These are phyloP conservation scores for Penicillium sp. DNA, from an alignment of 2,329 filamentous ascomycete species.

Conservation along the genomic window DNA sequence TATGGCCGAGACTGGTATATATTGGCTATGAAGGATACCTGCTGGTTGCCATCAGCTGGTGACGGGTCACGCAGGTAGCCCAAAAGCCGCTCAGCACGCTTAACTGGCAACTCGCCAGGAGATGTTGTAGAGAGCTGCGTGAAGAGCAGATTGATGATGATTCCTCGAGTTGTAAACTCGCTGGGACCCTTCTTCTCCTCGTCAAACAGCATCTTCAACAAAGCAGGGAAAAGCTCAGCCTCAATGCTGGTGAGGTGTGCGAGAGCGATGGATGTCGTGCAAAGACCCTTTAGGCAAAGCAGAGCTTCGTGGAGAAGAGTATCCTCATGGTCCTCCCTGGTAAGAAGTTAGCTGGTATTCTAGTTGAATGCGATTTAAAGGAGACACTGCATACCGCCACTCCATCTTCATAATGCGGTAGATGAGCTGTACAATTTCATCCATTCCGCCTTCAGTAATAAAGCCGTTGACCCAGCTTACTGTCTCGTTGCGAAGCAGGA, in stretches of 20 bases:
- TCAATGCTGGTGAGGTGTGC: slow-evolving; percentile 80
- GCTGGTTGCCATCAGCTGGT: slow-evolving; percentile 71
- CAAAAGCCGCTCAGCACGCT: slow-evolving; percentile 71
- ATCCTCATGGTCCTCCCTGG: slow-evolving; percentile 92
- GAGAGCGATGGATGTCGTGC: slow-evolving; percentile 84
- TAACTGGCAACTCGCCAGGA: slow-evolving; percentile 59
- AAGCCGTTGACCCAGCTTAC: slow-evolving; percentile 95
- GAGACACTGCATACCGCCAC: slow-evolving; percentile 69
- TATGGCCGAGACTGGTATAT: slow-evolving; percentile 89
- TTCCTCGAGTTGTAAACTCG: slow-evolving; percentile 89
- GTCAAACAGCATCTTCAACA: slow-evolving; percentile 88
- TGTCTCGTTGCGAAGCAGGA: slow-evolving; percentile 89
- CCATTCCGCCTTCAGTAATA: slow-evolving; percentile 85
- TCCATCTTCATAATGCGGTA: slow-evolving; percentile 94
- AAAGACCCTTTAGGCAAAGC: slow-evolving; percentile 89
- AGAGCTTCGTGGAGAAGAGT: slow-evolving; percentile 87
- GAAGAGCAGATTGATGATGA: slow-evolving; percentile 86
- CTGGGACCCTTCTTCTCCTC: slow-evolving; percentile 97
- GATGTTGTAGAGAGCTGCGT: slow-evolving; percentile 76
- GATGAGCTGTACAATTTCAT: slow-evolving; percentile 80
- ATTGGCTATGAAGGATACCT: slow-evolving; percentile 81
- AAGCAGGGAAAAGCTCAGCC: slow-evolving; percentile 75
- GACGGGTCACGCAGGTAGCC: slow-evolving; percentile 77
- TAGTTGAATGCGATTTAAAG: background rate
- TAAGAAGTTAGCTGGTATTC: slow-evolving; percentile 24